These are phyloP conservation scores for Pythium utonaiense DNA, from an alignment of 352 stramenopile species.

Conservation along the genomic window DNA sequence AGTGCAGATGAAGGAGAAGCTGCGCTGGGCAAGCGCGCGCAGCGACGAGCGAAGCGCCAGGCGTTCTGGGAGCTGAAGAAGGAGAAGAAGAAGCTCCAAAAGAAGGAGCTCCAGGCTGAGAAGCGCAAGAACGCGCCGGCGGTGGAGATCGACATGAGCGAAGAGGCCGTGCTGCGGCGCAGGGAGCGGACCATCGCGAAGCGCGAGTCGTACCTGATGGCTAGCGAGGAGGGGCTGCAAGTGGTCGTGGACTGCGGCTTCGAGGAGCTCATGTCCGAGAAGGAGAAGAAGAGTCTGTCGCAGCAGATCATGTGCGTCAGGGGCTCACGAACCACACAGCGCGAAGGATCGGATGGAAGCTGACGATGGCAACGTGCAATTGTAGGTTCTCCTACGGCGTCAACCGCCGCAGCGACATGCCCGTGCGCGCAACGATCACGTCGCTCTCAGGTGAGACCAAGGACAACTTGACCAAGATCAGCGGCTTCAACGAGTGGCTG, in stretches of 20 bases:
- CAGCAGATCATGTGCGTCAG: slow-evolving; percentile 92
- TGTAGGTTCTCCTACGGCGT: slow-evolving; percentile 81
- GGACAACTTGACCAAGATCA: slow-evolving; percentile 87
- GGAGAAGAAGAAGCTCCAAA: slow-evolving; percentile 81
- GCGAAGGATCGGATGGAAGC: slow-evolving; percentile 10
- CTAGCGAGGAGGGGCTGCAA: slow-evolving; percentile 72
- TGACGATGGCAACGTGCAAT: background rate
- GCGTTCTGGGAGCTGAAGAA: slow-evolving; percentile 79
- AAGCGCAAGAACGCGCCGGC: slow-evolving; percentile 34
- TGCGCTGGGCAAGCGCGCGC: slow-evolving; percentile 46
- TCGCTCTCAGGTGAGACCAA: slow-evolving; percentile 70
- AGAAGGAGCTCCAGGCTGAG: slow-evolving; percentile 33
- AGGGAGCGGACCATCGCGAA: slow-evolving; percentile 64
- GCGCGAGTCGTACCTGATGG: slow-evolving; percentile 73
- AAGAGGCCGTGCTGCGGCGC: slow-evolving; percentile 59
- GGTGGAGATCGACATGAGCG: slow-evolving; percentile 77
- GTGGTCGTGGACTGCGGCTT: slow-evolving; percentile 95
- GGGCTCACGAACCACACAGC: too few relatives aligned
- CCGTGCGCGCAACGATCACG: slow-evolving; percentile 63
- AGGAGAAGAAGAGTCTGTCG: slow-evolving; percentile 92
- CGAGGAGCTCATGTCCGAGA: slow-evolving; percentile 90
- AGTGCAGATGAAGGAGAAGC: slow-evolving; percentile 5
- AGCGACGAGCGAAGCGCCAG: slow-evolving; percentile 56
- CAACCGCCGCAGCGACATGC: slow-evolving; percentile 54
- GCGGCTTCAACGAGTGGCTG: slow-evolving; percentile 85